Percentiles rank a stretch among this genome's conserved stretches.
phyloP scores from a whole-genome alignment of 169 alveolate genomes.

The Perkinsus olseni region DNA sequence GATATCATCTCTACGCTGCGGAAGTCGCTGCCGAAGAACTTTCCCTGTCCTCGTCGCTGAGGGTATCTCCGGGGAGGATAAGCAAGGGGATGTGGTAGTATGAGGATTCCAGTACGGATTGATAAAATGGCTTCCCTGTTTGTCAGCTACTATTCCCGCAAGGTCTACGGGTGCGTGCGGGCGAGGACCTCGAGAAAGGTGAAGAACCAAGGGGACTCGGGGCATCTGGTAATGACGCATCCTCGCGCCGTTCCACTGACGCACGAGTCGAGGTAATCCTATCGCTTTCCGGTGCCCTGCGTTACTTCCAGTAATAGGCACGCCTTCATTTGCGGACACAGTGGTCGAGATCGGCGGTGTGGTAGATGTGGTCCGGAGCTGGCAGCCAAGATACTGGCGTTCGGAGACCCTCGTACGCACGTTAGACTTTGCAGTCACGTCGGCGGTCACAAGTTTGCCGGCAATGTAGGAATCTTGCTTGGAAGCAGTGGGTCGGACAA shows the following conservation, averaged over 20 bases:
- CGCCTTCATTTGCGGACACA: background rate
- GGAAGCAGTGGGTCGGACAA: background rate
- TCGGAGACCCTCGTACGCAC: background rate
- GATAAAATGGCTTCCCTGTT: too few species aligned
- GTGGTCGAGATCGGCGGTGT: background rate
- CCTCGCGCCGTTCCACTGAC: background rate
- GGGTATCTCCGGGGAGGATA: background rate
- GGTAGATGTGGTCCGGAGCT: background rate
- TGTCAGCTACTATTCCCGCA: background rate
- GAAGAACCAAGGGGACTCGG: background rate
- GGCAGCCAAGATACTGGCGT: background rate
- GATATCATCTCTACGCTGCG: background rate
- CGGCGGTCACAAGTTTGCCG: background rate
- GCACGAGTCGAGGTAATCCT: background rate
- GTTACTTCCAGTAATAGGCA: background rate
- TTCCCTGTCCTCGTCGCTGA: background rate
- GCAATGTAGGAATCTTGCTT: background rate
- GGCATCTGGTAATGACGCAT: background rate
- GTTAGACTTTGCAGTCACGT: background rate
- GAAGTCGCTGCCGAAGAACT: background rate
- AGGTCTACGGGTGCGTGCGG: background rate
- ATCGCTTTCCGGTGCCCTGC: background rate
- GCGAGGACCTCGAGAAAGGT: background rate
- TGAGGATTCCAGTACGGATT: background rate
- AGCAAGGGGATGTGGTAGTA: background rate